Evolutionary conservation across 495 filamentous ascomycete species (phyloP).

Genomic region (Cryomyces minteri): DNA sequence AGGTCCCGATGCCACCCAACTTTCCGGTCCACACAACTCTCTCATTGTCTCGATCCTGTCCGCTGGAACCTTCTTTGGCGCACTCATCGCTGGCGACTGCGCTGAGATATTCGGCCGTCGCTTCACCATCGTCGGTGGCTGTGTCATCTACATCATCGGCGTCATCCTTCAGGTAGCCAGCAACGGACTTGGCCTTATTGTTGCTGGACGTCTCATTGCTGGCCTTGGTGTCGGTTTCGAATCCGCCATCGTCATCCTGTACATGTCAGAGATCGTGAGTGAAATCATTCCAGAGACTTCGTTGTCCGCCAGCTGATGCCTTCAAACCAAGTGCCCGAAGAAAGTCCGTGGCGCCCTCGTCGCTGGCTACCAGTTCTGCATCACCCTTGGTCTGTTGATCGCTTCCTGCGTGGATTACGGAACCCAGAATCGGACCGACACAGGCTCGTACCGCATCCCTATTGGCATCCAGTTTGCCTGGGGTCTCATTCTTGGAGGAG

Average conservation of each 20-base stretch:
- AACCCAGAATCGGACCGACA: constrained; percentile 37
- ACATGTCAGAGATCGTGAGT: constrained; percentile 45
- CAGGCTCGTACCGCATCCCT: constrained; percentile 53
- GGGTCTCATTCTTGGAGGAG: constrained; percentile 41
- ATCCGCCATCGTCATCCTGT: constrained; percentile 55
- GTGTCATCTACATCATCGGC: constrained; percentile 44
- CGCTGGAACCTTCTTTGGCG: constrained; percentile 59
- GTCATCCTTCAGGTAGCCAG: constrained; percentile 42
- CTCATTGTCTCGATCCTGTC: constrained; percentile 60
- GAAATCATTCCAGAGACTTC: too few species aligned
- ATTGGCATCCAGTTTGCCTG: constrained; percentile 48
- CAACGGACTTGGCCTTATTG: constrained; percentile 31
- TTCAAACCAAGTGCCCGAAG: constrained; percentile 21
- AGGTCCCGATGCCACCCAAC: neutral
- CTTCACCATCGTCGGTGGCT: constrained; percentile 46
- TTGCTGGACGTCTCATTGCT: constrained; percentile 51
- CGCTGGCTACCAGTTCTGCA: constrained; percentile 51
- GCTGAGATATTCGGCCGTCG: constrained; percentile 53
- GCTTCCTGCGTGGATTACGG: constrained; percentile 56
- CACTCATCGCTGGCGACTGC: constrained; percentile 48
- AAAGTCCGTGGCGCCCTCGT: constrained; percentile 52
- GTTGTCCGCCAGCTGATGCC: too few species aligned
- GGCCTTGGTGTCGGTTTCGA: constrained; percentile 61
- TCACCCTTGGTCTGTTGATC: constrained; percentile 54
- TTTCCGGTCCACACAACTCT: constrained; percentile 29